Evolutionary conservation across 179 eudicot species (phyloP).

Genomic region (Beta lomatogona): DNA sequence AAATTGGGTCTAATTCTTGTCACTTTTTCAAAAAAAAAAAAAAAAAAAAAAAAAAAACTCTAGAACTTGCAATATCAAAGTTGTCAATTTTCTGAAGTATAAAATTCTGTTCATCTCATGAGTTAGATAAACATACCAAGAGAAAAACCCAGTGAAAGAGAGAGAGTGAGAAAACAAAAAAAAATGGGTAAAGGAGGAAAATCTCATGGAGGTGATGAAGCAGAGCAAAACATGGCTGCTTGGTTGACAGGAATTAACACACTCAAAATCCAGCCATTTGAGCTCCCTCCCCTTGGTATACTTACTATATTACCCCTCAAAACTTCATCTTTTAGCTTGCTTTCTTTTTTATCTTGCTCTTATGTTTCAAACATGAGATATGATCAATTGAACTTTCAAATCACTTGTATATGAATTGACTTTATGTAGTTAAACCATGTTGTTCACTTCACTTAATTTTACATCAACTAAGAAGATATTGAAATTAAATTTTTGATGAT

Average conservation of each 20-base stretch:
- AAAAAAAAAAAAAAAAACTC: background rate
- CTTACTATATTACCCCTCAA: background rate
- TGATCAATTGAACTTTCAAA: background rate
- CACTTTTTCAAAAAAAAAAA: background rate
- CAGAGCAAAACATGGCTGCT: slow-evolving; percentile 92
- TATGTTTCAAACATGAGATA: background rate
- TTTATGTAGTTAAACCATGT: too few species aligned
- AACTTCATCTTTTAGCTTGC: background rate
- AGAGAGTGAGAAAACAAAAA: slow-evolving; percentile 27
- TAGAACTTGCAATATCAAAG: slow-evolving; percentile 8
- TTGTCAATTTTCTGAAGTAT: background rate
- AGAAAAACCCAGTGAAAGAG: background rate
- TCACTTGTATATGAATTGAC: background rate
- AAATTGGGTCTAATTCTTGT: too few species aligned
- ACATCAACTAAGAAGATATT: too few species aligned
- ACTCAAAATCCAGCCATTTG: slow-evolving; percentile 85
- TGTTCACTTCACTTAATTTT: too few species aligned
- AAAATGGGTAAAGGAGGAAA: slow-evolving; percentile 72
- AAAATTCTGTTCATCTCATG: background rate
- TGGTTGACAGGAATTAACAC: slow-evolving; percentile 75
- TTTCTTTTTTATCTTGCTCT: background rate
- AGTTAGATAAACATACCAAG: background rate
- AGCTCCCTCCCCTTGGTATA: slow-evolving; percentile 82
- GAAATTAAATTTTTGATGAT: too few species aligned
- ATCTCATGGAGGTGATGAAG: slow-evolving; percentile 41